Conservation (phyloP, 176 grass and related monocot species). For the Elymus sibiricus region DNA sequence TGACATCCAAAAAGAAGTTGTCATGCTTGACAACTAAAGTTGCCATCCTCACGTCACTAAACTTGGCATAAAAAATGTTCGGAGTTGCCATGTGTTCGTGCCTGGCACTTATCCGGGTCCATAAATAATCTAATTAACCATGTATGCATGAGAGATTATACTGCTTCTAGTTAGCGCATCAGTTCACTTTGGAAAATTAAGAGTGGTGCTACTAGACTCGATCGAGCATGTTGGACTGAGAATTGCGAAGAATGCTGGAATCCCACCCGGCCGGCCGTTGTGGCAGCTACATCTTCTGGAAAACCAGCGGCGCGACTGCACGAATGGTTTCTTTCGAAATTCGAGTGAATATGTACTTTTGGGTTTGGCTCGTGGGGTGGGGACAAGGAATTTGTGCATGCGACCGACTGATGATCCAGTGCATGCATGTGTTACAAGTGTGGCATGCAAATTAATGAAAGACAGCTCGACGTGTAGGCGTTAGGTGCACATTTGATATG, state of each 20-base stretch:
- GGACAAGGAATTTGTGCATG: background rate
- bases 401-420: too few relatives aligned
- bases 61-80: too few relatives aligned
- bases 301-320: background rate
- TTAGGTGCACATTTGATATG: too few relatives aligned
- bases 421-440: background rate
- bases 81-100: too few relatives aligned
- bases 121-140: too few relatives aligned
- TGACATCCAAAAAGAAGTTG: too few relatives aligned
- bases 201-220: background rate
- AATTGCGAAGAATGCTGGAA: background rate
- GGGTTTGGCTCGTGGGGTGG: background rate
- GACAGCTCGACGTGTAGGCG: background rate
- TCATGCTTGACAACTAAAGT: too few relatives aligned
- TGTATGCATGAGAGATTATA: too few relatives aligned
- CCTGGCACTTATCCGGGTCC: too few relatives aligned
- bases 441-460: background rate
- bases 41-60: too few relatives aligned
- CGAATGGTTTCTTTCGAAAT: background rate
- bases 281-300: background rate
- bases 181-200: background rate
- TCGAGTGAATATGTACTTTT: background rate
- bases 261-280: background rate
- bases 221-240: background rate
- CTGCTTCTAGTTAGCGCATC: slow-evolving; percentile 13